Conservation (phyloP, 2,329 filamentous ascomycete species). For the Gaeumannomyces sp. region DNA sequence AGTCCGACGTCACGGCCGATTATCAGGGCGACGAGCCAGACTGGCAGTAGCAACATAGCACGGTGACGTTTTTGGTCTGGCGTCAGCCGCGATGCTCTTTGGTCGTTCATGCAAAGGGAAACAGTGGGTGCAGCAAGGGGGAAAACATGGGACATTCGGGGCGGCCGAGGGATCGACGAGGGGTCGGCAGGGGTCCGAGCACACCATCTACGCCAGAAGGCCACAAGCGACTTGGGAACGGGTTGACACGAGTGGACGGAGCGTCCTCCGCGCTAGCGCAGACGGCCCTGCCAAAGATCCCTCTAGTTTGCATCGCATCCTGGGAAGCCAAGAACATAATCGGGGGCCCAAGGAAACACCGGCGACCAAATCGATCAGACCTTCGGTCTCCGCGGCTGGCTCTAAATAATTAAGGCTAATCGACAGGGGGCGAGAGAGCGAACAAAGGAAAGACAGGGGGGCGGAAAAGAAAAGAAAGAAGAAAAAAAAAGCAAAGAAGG, state of each 20-base stretch:
- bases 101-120: not conserved
- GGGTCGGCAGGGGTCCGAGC: not conserved
- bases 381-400: not conserved
- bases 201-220: not conserved
- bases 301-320: not conserved
- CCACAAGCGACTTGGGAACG: not conserved
- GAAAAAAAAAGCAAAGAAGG: not conserved
- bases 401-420: not conserved
- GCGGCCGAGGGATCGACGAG: not conserved
- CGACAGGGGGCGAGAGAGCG: not conserved
- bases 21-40: conserved; percentile 86
- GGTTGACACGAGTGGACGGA: conserved; percentile 3
- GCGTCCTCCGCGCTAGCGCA: not conserved
- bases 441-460: not conserved
- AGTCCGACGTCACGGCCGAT: conserved; percentile 82
- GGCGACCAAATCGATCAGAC: not conserved
- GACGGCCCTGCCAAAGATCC: not conserved
- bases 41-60: conserved; percentile 29
- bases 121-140: not conserved
- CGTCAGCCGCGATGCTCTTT: not conserved
- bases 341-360: not conserved
- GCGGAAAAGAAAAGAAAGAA: not conserved
- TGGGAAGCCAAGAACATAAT: not conserved
- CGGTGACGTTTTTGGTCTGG: not conserved
- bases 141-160: not conserved